Evolutionary conservation across 1,284 basidiomycete genomes (phyloP).

Genomic region (Rhodotorula sp.): DNA sequence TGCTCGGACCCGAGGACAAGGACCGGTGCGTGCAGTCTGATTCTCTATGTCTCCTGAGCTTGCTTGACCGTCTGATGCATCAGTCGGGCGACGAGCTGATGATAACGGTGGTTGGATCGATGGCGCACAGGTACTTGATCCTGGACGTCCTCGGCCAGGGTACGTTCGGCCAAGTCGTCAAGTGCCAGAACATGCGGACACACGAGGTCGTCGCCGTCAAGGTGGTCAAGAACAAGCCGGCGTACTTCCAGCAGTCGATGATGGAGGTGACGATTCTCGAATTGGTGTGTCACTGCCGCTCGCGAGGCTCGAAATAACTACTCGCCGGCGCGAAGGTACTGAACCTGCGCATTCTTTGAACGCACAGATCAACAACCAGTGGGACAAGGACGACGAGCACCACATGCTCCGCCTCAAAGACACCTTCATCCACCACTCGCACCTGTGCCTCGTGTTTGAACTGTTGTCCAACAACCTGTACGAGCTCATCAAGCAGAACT

Average conservation of each 20-base stretch:
- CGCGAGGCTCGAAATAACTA: no score
- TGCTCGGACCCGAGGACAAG: constrained; percentile 73
- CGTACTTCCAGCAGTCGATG: constrained; percentile 99
- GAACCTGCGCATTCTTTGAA: no score
- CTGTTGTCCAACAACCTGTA: constrained; percentile 95
- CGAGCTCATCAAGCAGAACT: constrained; percentile 99
- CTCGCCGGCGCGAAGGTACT: neutral
- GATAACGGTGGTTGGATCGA: neutral
- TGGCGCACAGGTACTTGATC: constrained; percentile 77
- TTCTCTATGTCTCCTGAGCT: no score
- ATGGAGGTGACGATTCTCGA: constrained; percentile 99
- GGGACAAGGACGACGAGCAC: constrained; percentile 90
- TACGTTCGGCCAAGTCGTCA: constrained; percentile 98
- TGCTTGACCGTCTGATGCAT: no score
- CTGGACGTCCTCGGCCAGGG: constrained; percentile 97
- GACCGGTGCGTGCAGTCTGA: no score
- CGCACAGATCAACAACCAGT: constrained; percentile 78
- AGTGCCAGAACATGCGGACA: constrained; percentile 99
- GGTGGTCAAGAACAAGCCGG: constrained; percentile 99
- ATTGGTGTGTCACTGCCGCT: constrained; percentile 69
- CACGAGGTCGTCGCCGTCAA: constrained; percentile 98
- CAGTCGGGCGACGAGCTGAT: neutral
- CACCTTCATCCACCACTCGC: constrained; percentile 94
- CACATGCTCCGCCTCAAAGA: constrained; percentile 94
- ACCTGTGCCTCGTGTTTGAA: constrained; percentile 97